A percentile compares a stretch with the other conserved stretches of the same genome.
Evolutionary conservation across 495 filamentous ascomycete genomes (phyloP).

Genomic region (Penicillium pulvis): DNA sequence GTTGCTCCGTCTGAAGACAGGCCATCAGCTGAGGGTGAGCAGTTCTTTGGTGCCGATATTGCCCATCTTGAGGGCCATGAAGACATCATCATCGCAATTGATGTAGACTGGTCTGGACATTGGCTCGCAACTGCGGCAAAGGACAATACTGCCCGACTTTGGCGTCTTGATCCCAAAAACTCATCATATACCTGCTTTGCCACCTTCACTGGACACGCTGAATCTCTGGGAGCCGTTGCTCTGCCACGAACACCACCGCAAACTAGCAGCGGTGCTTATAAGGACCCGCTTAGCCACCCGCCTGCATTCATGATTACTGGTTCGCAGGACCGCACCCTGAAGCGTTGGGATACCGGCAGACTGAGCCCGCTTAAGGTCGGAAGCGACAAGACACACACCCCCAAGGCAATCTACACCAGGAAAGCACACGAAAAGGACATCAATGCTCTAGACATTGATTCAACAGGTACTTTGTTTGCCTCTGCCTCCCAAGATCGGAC

Average conservation of each 20-base stretch:
- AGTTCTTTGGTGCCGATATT: conserved; percentile 87
- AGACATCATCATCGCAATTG: conserved; percentile 93
- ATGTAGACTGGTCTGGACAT: conserved; percentile 92
- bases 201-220: conserved; percentile 85
- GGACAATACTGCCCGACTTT: conserved; percentile 91
- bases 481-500: conserved; percentile 95
- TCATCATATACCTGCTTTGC: conserved; percentile 77
- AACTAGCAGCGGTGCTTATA: conserved; percentile 61
- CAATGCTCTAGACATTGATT: conserved; percentile 84
- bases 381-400: conserved; percentile 38
- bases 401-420: conserved; percentile 72
- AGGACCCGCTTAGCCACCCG: conserved; percentile 72
- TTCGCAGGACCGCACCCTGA: conserved; percentile 92
- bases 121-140: conserved; percentile 97
- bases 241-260: conserved; percentile 70
- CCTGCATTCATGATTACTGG: conserved; percentile 86
- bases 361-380: conserved; percentile 35
- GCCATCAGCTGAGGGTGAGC: conserved; percentile 32
- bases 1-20: conserved; percentile 46
- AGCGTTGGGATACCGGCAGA: conserved; percentile 76
- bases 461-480: conserved; percentile 72
- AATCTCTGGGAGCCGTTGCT: conserved; percentile 90
- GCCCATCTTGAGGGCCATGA: conserved; percentile 83
- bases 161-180: conserved; percentile 79
- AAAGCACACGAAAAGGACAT: conserved; percentile 99